Base-by-base conservation (phyloP, 306 rosid genomes). In the Glycine latifolia region DNA sequence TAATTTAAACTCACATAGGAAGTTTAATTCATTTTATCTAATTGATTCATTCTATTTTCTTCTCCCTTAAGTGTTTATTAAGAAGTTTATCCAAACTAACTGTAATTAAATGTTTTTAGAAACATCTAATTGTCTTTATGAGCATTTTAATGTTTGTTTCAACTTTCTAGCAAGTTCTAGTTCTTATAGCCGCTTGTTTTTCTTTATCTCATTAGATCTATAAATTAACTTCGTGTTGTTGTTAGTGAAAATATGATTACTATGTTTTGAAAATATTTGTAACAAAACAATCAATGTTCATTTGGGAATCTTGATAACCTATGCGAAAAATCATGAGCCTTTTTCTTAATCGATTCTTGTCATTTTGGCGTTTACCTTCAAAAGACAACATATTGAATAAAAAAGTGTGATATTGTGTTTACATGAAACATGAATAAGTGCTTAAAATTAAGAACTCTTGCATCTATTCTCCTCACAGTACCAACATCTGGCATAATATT, bases 391-490 rank as follows among this genome's bases (percentile, higher is more conserved):
- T 67, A 10, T 7, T 31, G 20, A 66, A 54, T 53, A 56, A 7
- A 39, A 65, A 78, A 55, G 76, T 44, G 41, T 14, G 55, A 63
- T 54, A 14, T 46, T 53, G 75, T 78, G 73, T 63, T 71, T 73
- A 35, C 56, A 4, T 44, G 66, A 20, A 68, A 10, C 14, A 87
- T 10, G 52, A 82, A 41, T 2, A 91, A 17, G 75, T 89, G 87
- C 92, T 81, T 95, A 47, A 62, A 53, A 86, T 78, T 85, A 80
- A 91, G 81, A 67, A 87, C 87, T 73, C 96, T 97, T 13, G 89
- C 91, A 85, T 95, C 99, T 46, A 90, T 86, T 92, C 97, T 89
- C 82, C 98, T 91, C 80, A 72, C 87, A 16, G 87, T 73, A 82
- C 79, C 93, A 20, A 37, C 82, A 74, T 88, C 90, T 5, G 90